phyloP scores from a whole-genome alignment of 192 early-diverging fungal genomes.

The Borealophlyctis nickersoniae region DNA sequence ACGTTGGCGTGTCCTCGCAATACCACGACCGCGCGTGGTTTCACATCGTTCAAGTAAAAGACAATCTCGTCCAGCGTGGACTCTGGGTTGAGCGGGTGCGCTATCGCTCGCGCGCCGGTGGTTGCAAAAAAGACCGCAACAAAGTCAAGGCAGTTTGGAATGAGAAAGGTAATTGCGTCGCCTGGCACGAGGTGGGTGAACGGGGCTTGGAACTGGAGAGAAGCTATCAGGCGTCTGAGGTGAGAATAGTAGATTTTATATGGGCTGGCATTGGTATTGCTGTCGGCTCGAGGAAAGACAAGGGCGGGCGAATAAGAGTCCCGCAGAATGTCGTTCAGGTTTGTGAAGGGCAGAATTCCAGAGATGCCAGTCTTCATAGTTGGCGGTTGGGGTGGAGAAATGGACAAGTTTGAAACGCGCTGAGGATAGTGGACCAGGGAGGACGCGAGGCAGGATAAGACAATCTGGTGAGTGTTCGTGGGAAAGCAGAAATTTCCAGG shows the following conservation, averaged over 20 bases:
- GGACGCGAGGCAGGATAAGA: too few relatives aligned
- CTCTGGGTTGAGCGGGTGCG: conserved; percentile 71
- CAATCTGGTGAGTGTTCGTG: too few relatives aligned
- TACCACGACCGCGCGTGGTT: conserved; percentile 59
- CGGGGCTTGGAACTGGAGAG: conserved; percentile 10
- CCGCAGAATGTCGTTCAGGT: conserved; percentile 31
- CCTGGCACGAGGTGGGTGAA: conserved; percentile 27
- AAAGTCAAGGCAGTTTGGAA: conserved; percentile 70
- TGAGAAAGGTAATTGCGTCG: conserved; percentile 21
- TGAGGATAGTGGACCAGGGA: too few relatives aligned
- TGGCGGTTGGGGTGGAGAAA: too few relatives aligned
- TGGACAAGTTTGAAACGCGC: too few relatives aligned
- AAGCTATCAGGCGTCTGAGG: conserved; percentile 14
- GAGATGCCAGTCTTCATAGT: too few relatives aligned
- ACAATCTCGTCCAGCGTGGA: conserved; percentile 68
- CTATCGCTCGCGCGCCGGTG: conserved; percentile 55
- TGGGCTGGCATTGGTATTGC: not conserved
- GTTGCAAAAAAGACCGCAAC: conserved; percentile 66
- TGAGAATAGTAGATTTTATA: conserved; percentile 31
- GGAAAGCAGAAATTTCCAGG: too few relatives aligned
- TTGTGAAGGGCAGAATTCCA: conserved; percentile 14
- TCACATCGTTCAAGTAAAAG: conserved; percentile 74
- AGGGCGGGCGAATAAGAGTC: conserved; percentile 36
- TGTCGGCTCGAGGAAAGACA: conserved; percentile 25
- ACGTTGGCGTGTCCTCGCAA: conserved; percentile 49